Evolutionary conservation across 2,329 filamentous ascomycete species (phyloP).

Genomic region (Cladosporium colombiae): DNA sequence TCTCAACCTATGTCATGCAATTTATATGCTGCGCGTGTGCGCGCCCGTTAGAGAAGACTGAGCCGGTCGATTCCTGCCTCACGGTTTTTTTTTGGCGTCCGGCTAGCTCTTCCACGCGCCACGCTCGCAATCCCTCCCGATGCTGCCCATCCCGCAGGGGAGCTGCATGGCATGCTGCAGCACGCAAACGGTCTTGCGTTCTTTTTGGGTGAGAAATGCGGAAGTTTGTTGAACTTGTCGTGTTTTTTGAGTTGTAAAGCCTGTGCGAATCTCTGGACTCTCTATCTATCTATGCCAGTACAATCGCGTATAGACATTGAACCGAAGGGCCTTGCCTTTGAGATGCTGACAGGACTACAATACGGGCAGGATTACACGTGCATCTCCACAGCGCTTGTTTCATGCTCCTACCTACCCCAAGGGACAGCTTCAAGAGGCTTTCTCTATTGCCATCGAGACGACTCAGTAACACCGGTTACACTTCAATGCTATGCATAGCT

Average conservation of each 20-base stretch:
- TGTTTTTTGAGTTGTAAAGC: not conserved
- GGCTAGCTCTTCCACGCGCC: not conserved
- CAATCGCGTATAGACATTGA: not conserved
- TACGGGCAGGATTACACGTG: not conserved
- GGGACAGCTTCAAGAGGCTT: not conserved
- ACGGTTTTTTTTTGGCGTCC: not conserved
- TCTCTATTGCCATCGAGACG: not conserved
- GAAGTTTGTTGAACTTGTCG: not conserved
- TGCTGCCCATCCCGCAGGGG: slow-evolving; percentile 8
- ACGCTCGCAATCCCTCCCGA: not conserved
- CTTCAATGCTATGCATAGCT: not conserved
- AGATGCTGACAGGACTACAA: not conserved
- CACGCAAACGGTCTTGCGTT: not conserved
- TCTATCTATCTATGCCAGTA: not conserved
- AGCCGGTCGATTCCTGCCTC: not conserved
- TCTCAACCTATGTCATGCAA: not conserved
- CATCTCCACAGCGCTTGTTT: not conserved
- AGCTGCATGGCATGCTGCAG: not conserved
- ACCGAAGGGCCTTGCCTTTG: not conserved
- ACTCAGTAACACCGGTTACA: not conserved
- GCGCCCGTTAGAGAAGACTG: not conserved
- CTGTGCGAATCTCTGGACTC: not conserved
- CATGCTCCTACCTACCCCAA: not conserved
- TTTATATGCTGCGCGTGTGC: not conserved
- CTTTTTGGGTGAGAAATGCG: not conserved